Evolutionary conservation across 2,329 filamentous ascomycete species (phyloP).

Genomic region (Microcyclosporella mali): DNA sequence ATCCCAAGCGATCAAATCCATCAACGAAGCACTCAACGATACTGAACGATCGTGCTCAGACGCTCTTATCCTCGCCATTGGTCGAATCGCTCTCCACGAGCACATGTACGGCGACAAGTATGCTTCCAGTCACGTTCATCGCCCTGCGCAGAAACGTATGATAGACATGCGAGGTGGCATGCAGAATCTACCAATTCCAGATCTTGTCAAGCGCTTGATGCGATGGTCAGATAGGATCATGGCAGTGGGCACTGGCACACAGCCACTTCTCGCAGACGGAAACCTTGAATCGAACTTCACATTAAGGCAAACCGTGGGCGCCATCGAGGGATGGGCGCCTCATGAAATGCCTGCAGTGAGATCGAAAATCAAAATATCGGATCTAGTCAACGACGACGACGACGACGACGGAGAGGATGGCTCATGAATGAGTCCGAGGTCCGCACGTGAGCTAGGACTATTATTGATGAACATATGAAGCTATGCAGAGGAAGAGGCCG

Average conservation of each 20-base stretch:
- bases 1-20: slow-evolving; percentile 25
- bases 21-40: slow-evolving; percentile 24
- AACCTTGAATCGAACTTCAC: slow-evolving; percentile 20
- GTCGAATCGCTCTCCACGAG: slow-evolving; percentile 32
- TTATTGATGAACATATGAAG: no score
- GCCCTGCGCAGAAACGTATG: slow-evolving; percentile 31
- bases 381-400: slow-evolving; percentile 25
- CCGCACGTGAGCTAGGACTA: no score
- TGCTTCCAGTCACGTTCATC: slow-evolving; percentile 27
- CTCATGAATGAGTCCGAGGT: no score
- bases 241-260: slow-evolving; percentile 28
- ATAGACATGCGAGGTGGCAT: slow-evolving; percentile 31
- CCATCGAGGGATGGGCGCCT: slow-evolving; percentile 28
- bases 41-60: slow-evolving; percentile 18
- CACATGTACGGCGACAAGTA: slow-evolving; percentile 30
- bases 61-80: slow-evolving; percentile 26
- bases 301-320: slow-evolving; percentile 26
- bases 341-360: slow-evolving; percentile 24
- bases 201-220: slow-evolving; percentile 31
- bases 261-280: slow-evolving; percentile 26
- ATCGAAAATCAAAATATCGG: slow-evolving; percentile 25
- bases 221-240: slow-evolving; percentile 30
- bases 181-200: slow-evolving; percentile 25
- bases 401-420: slow-evolving; percentile 13
- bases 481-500: no score